These are phyloP conservation scores for Aureobasidium vineae DNA, from an alignment of 2,329 filamentous ascomycete species.

Conservation along the genomic window DNA sequence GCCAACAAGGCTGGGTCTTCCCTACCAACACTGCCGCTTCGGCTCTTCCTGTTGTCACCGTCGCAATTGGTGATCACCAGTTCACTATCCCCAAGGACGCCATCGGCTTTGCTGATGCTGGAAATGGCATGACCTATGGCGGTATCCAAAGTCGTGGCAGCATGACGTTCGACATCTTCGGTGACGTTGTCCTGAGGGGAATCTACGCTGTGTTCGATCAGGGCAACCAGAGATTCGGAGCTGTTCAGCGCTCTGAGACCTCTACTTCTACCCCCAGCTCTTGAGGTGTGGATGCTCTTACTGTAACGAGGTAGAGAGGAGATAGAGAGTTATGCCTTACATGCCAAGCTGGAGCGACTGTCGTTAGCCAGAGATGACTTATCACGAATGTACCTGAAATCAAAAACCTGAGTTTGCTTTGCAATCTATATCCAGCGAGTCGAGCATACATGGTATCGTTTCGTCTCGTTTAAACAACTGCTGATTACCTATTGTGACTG, in stretches of 20 bases:
- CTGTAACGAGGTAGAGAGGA: no score
- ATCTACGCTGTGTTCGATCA: conserved; percentile 66
- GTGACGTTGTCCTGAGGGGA: conserved; percentile 57
- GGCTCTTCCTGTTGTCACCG: conserved; percentile 59
- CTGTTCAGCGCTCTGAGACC: conserved; percentile 26
- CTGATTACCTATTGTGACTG: not conserved
- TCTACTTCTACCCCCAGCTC: conserved; percentile 12
- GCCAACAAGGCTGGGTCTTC: conserved; percentile 63
- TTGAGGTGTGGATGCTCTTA: not conserved
- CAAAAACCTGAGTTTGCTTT: not conserved
- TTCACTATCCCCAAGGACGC: conserved; percentile 64
- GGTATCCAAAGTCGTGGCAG: conserved; percentile 63
- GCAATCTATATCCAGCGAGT: no score
- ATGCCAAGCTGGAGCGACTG: not conserved
- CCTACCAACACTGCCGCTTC: conserved; percentile 54
- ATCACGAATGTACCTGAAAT: not conserved
- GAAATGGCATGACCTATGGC: conserved; percentile 59
- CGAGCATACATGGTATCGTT: not conserved
- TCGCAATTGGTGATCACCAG: conserved; percentile 62
- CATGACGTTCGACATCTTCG: conserved; percentile 61
- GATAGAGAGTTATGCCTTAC: not conserved
- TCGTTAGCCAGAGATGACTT: not conserved
- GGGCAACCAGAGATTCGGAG: conserved; percentile 35
- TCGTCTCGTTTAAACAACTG: not conserved
- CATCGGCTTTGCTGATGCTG: conserved; percentile 57